Evolutionary conservation across 352 stramenopile species (phyloP).

Genomic region (Phytophthora tubulina): DNA sequence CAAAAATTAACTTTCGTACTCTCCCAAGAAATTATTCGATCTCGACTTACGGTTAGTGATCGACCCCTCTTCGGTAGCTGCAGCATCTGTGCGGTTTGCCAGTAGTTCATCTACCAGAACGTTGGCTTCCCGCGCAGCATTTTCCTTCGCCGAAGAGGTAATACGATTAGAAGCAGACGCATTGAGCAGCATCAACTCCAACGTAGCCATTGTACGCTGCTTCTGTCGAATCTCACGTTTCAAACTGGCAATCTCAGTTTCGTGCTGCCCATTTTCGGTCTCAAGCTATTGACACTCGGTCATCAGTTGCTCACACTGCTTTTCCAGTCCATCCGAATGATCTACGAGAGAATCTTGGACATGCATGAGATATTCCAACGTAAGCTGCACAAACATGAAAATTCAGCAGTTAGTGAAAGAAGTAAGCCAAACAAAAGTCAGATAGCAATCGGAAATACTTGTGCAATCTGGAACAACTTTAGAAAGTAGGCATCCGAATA

Average conservation of each 20-base stretch:
- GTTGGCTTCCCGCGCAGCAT: slow-evolving; percentile 44
- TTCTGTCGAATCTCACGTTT: slow-evolving; percentile 86
- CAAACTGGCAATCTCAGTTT: slow-evolving; percentile 66
- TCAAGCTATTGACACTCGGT: slow-evolving; percentile 73
- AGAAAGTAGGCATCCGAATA: slow-evolving; percentile 90
- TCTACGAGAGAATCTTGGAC: slow-evolving; percentile 83
- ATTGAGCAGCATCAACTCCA: slow-evolving; percentile 85
- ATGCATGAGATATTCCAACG: slow-evolving; percentile 85
- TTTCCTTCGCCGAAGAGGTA: slow-evolving; percentile 48
- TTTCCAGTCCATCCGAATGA: slow-evolving; percentile 73
- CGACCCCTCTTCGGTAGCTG: slow-evolving; percentile 30
- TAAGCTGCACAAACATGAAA: slow-evolving; percentile 56
- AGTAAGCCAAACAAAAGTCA: background rate
- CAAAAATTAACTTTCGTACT: background rate
- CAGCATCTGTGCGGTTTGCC: slow-evolving; percentile 3
- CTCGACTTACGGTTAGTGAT: slow-evolving; percentile 42
- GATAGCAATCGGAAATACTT: slow-evolving; percentile 42
- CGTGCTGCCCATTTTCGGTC: slow-evolving; percentile 65
- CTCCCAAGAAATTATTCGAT: background rate
- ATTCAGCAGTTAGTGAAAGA: background rate
- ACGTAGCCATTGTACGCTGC: slow-evolving; percentile 82
- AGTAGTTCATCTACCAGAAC: slow-evolving; percentile 50
- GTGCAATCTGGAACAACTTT: slow-evolving; percentile 87
- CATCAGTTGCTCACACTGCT: slow-evolving; percentile 71
- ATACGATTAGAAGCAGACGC: slow-evolving; percentile 46